phyloP scores from a whole-genome alignment of 495 filamentous ascomycete species.

The Lasiosphaeria ovina region DNA sequence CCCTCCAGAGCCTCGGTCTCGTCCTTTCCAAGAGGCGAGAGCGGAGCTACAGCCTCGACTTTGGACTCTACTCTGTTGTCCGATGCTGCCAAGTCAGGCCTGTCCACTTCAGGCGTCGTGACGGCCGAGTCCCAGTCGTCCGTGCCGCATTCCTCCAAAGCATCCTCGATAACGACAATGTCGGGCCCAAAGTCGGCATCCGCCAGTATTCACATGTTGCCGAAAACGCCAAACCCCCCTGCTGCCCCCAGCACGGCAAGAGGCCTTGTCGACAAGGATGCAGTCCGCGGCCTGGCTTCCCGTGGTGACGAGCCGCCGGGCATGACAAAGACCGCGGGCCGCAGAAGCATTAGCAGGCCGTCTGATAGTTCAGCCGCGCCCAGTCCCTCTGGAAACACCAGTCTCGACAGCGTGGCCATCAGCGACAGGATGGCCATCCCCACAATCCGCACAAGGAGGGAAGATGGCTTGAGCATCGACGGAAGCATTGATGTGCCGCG shows the following conservation, averaged over 20 bases:
- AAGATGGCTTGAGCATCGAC: constrained; percentile 41
- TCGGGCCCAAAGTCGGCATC: constrained; percentile 54
- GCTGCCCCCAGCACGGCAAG: constrained; percentile 58
- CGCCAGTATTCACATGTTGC: constrained; percentile 44
- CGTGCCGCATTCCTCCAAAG: constrained; percentile 49
- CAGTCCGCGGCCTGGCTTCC: constrained; percentile 34
- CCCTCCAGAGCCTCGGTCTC: constrained; percentile 36
- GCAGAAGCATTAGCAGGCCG: constrained; percentile 38
- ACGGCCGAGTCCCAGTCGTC: constrained; percentile 39
- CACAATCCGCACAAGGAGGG: constrained; percentile 34
- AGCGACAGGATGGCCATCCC: constrained; percentile 35
- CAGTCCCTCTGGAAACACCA: constrained; percentile 31
- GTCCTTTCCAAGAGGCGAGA: constrained; percentile 36
- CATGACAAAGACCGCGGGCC: constrained; percentile 17
- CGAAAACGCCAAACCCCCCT: constrained; percentile 36
- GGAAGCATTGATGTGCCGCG: constrained; percentile 40
- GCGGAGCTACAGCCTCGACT: constrained; percentile 34
- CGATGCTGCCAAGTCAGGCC: constrained; percentile 34
- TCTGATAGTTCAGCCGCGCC: constrained; percentile 29
- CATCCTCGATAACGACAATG: constrained; percentile 54
- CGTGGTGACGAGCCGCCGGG: constrained; percentile 37
- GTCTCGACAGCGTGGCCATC: constrained; percentile 33
- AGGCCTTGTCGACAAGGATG: constrained; percentile 49
- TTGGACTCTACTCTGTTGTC: constrained; percentile 37
- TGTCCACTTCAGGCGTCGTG: constrained; percentile 34